Evolutionary conservation across 1,139 yeast species (phyloP).

Genomic region (Cylindricascospora bacillispora): DNA sequence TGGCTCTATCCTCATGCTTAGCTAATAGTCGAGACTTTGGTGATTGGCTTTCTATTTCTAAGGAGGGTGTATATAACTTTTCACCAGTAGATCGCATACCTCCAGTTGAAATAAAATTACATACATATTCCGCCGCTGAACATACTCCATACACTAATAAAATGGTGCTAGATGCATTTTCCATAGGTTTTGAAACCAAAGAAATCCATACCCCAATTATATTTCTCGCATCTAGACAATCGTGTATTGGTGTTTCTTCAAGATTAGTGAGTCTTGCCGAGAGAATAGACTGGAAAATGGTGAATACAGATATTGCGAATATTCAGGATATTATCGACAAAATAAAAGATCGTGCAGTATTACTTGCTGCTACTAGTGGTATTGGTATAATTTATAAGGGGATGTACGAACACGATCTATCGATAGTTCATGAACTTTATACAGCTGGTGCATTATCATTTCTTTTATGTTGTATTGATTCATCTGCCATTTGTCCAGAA

Average conservation of each 20-base stretch:
- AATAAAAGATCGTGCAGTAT: conserved; percentile 37
- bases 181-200: conserved; percentile 9
- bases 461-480: conserved; percentile 47
- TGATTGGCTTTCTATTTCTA: conserved; percentile 69
- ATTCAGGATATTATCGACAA: conserved; percentile 33
- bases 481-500: conserved; percentile 38
- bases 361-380: conserved; percentile 42
- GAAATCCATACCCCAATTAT: conserved; percentile 12
- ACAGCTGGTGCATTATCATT: conserved; percentile 37
- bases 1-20: conserved; percentile 56
- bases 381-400: conserved; percentile 51
- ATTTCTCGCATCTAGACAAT: conserved; percentile 41
- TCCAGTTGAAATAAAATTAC: conserved; percentile 49
- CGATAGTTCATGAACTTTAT: conserved; percentile 42
- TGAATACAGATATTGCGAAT: conserved; percentile 28
- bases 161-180: conserved; percentile 39
- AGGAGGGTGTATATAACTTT: conserved; percentile 53
- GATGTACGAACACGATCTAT: conserved; percentile 44
- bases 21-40: conserved; percentile 70
- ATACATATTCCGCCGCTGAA: conserved; percentile 35
- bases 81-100: conserved; percentile 46
- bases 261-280: conserved; percentile 32
- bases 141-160: conserved; percentile 40
- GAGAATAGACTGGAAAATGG: conserved; percentile 27
- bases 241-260: conserved; percentile 40